These are phyloP conservation scores for Malassezia dermatis DNA, from an alignment of 1,284 basidiomycete genomes.

Conservation along the genomic window DNA sequence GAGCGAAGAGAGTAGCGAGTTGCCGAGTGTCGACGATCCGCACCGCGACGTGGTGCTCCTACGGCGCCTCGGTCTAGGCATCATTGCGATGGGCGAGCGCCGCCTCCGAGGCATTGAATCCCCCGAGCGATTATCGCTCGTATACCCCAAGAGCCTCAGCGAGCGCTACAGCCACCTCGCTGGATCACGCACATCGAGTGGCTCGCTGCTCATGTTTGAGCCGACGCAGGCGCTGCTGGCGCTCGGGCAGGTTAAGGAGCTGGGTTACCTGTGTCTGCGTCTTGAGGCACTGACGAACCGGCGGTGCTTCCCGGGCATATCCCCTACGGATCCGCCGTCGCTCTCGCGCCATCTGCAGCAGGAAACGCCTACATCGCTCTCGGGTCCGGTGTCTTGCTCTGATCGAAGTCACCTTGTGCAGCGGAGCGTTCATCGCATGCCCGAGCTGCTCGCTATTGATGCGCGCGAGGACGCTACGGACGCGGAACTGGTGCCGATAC, in stretches of 20 bases:
- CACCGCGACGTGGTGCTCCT: constrained; percentile 59
- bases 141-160: constrained; percentile 69
- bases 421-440: constrained; percentile 24
- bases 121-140: constrained; percentile 64
- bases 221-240: constrained; percentile 56
- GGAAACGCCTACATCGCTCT: neutral
- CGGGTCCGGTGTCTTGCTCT: neutral
- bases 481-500: constrained; percentile 34
- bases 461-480: constrained; percentile 45
- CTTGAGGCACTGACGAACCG: constrained; percentile 68
- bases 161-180: constrained; percentile 55
- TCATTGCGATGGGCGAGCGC: constrained; percentile 72
- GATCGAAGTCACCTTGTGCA: constrained; percentile 29
- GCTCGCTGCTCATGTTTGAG: constrained; percentile 42
- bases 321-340: neutral
- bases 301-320: constrained; percentile 52
- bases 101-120: constrained; percentile 83
- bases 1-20: neutral
- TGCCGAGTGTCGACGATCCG: constrained; percentile 32
- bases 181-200: constrained; percentile 51
- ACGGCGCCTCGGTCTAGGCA: constrained; percentile 62
- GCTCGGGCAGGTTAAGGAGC: constrained; percentile 65
- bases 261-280: constrained; percentile 67
- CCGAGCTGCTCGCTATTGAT: constrained; percentile 36
- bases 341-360: neutral